Percentiles rank a stretch among this genome's conserved stretches.
These are phyloP conservation scores for Beauveria rudraprayagi DNA, from an alignment of 2,329 filamentous ascomycete species.

Conservation along the genomic window DNA sequence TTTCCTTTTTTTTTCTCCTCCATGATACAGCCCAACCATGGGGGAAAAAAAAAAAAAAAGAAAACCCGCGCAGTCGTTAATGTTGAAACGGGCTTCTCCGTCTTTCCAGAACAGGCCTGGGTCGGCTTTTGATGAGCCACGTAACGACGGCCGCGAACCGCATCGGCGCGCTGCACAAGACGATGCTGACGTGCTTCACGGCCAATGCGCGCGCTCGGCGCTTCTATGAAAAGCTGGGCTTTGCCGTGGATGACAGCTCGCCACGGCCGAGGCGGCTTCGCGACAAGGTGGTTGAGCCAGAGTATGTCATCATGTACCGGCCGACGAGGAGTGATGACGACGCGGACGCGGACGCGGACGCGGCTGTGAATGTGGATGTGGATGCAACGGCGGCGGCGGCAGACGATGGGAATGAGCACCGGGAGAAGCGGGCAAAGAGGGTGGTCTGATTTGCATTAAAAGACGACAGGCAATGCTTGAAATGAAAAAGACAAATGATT, in stretches of 20 bases:
- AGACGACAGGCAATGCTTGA: neutral
- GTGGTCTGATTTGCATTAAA: neutral
- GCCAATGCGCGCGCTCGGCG: conserved; percentile 47
- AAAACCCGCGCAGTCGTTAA: too few relatives aligned
- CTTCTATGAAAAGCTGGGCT: conserved; percentile 58
- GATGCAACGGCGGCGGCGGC: neutral
- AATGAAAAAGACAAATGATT: neutral
- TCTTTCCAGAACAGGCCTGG: conserved; percentile 50
- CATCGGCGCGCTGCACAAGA: conserved; percentile 50
- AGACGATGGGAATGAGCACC: neutral
- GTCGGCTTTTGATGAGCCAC: conserved; percentile 48
- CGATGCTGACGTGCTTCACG: conserved; percentile 68
- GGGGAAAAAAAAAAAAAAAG: too few relatives aligned
- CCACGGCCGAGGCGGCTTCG: conserved; percentile 44
- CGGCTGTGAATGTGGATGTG: neutral
- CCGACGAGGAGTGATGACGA: neutral
- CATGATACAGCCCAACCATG: neutral
- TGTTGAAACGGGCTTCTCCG: too few relatives aligned
- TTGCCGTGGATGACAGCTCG: conserved; percentile 45
- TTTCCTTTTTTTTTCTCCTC: too few relatives aligned
- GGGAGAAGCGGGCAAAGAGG: neutral
- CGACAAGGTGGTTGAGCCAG: conserved; percentile 44
- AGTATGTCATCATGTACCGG: conserved; percentile 52
- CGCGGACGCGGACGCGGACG: neutral
- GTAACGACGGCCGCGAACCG: conserved; percentile 45